A percentile compares a stretch with the other conserved stretches of the same genome.
These are phyloP conservation scores for Entonaema liquescens DNA, from an alignment of 495 filamentous ascomycete species.

Conservation along the genomic window DNA sequence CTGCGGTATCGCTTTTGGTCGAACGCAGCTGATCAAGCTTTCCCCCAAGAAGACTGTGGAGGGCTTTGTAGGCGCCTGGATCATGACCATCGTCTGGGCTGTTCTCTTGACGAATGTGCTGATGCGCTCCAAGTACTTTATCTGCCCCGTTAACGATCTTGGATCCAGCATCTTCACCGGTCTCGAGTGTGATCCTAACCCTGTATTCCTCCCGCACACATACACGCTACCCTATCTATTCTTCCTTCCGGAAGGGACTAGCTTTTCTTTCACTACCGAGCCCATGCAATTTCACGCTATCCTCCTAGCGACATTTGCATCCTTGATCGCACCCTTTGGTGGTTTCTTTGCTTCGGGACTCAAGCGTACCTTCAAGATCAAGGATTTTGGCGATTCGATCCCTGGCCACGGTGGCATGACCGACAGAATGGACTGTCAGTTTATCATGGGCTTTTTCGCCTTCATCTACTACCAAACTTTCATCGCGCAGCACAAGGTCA, in stretches of 20 bases:
- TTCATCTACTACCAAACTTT: slow-evolving; percentile 99
- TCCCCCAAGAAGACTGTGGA: slow-evolving; percentile 99
- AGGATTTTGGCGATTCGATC: slow-evolving; percentile 98
- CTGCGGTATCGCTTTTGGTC: slow-evolving; percentile 95
- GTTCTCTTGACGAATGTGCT: slow-evolving; percentile 84
- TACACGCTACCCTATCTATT: slow-evolving; percentile 81
- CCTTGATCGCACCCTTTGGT: slow-evolving; percentile 96
- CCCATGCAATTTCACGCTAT: slow-evolving; percentile 97
- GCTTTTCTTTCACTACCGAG: slow-evolving; percentile 67
- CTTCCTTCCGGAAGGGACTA: slow-evolving; percentile 63
- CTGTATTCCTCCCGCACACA: slow-evolving; percentile 81
- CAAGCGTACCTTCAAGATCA: slow-evolving; percentile 99
- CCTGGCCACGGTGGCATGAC: slow-evolving; percentile 99
- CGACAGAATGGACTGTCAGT: slow-evolving; percentile 99
- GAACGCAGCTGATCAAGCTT: slow-evolving; percentile 96
- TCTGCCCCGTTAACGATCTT: slow-evolving; percentile 96
- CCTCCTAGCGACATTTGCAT: slow-evolving; percentile 91
- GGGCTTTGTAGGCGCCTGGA: slow-evolving; percentile 96
- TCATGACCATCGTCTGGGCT: slow-evolving; percentile 90
- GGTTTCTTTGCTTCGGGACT: slow-evolving; percentile 98
- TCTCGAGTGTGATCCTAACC: slow-evolving; percentile 91
- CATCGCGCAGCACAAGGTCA: slow-evolving; percentile 84
- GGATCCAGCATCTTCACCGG: slow-evolving; percentile 92
- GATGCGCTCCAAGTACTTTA: slow-evolving; percentile 95
- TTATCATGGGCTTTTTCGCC: slow-evolving; percentile 99